Evolutionary conservation across 2,329 filamentous ascomycete genomes (phyloP).

Genomic region (Amylocarpus encephaloides): DNA sequence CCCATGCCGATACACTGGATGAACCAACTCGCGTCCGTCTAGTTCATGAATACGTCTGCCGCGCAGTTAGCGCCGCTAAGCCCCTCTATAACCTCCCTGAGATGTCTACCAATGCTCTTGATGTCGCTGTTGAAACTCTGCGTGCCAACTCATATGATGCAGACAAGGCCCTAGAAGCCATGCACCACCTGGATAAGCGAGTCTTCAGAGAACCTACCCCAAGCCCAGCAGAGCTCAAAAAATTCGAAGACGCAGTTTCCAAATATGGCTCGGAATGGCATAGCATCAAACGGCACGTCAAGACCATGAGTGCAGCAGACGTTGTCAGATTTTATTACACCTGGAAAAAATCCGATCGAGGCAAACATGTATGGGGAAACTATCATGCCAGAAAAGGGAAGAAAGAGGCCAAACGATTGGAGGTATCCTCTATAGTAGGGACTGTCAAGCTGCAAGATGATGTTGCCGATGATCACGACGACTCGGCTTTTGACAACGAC

Average conservation of each 20-base stretch:
- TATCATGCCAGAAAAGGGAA: constrained; percentile 84
- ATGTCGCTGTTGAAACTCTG: constrained; percentile 72
- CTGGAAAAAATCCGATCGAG: constrained; percentile 91
- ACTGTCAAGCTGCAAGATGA: constrained; percentile 80
- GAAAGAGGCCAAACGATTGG: constrained; percentile 72
- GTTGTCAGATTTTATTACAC: constrained; percentile 94
- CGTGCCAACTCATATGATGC: constrained; percentile 66
- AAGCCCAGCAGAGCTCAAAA: constrained; percentile 71
- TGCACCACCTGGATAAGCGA: constrained; percentile 61
- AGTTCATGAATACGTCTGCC: constrained; percentile 68
- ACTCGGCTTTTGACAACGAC: constrained; percentile 88
- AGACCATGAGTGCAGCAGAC: constrained; percentile 69
- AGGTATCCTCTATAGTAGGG: constrained; percentile 52
- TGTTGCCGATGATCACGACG: constrained; percentile 84
- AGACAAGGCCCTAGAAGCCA: constrained; percentile 61
- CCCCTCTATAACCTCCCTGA: constrained; percentile 59
- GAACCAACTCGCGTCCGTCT: constrained; percentile 38
- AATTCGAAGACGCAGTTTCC: constrained; percentile 83
- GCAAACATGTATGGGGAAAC: constrained; percentile 82
- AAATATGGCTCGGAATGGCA: constrained; percentile 90
- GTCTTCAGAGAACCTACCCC: constrained; percentile 81
- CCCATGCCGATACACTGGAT: constrained; percentile 27
- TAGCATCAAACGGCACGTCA: constrained; percentile 76
- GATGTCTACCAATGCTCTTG: constrained; percentile 78
- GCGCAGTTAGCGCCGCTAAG: constrained; percentile 48